Base-by-base conservation (phyloP, 768 basidiomycete species). In the Termitomyces sp. region DNA sequence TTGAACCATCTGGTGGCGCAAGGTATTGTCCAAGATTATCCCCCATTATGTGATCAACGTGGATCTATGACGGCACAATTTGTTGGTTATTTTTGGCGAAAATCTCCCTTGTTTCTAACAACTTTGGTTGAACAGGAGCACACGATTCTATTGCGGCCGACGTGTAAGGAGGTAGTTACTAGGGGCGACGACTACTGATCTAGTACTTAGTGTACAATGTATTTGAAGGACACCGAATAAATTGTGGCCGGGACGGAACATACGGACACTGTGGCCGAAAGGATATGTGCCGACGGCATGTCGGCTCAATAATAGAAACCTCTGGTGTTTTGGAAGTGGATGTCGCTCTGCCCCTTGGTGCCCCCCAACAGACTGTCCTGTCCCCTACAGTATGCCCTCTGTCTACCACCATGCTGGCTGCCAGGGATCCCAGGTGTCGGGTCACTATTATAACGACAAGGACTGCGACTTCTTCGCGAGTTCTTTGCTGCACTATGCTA, bases 21-120 rank as follows among this genome's bases (percentile, higher is more conserved):
- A 72, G 90, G 88, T 1, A 85, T 98, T 54, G 94, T 99, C 2
- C 84, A 87, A 62, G 92, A 89, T 61, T 98, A 98, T 70, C 97
- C 93, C 10, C 97, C 97, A 0, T 77, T 99, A 38, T 89, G 85
- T 64, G 97, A 98, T 70, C 82, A 84, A 54, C 77, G 75, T 52
- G 94, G 86, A 42, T 83, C 87, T 2, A 97, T 95, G 92, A 97
- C 95, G 0, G 96, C 96, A 10, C 96, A 98, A 77, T 90, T 89
- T 70, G 89, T 91, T 65, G 61, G 85, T 76, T 49, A 38, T 38
- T 50, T 35, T 45, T 56, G 48, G 35, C 12, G 13, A 62, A 13
- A 56, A 33, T 49, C 16, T 38, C 44, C 48, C 32, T 52, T 26
- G 26, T 28, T 55, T 18, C 35, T 16, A 54, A 43, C 54, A 26